A percentile compares a stretch with the other conserved stretches of the same genome.
phyloP scores from a whole-genome alignment of 2,329 filamentous ascomycete species.

The Colletotrichum liriopes region DNA sequence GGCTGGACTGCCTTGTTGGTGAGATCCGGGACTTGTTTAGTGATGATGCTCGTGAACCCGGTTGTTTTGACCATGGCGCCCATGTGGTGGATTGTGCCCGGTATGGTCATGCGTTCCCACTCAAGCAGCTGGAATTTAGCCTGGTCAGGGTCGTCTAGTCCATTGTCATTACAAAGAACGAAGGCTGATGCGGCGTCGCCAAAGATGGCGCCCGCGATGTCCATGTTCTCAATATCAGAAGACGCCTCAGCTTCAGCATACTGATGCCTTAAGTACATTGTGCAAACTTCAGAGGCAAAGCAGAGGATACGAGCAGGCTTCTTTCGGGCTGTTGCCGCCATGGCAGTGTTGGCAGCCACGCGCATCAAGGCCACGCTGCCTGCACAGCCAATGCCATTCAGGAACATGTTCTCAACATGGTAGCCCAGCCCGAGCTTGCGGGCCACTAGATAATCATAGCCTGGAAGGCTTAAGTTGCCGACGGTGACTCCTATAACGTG shows the following conservation, averaged over 20 bases:
- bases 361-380: constrained; percentile 53
- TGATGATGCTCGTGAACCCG: constrained; percentile 28
- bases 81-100: constrained; percentile 27
- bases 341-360: constrained; percentile 45
- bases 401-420: constrained; percentile 52
- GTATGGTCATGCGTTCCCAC: constrained; percentile 23
- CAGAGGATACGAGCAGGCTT: constrained; percentile 46
- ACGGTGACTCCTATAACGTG: constrained; percentile 56
- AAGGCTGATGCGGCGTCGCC: constrained; percentile 47
- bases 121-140: constrained; percentile 26
- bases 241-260: constrained; percentile 45
- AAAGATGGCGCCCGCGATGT: constrained; percentile 47
- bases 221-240: constrained; percentile 41
- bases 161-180: constrained; percentile 46
- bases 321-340: constrained; percentile 41
- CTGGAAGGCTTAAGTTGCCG: constrained; percentile 55
- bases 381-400: constrained; percentile 57
- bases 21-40: constrained; percentile 25
- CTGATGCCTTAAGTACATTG: constrained; percentile 39
- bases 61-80: constrained; percentile 30
- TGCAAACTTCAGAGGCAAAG: constrained; percentile 48
- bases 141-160: constrained; percentile 10
- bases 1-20: constrained; percentile 14
- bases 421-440: constrained; percentile 49
- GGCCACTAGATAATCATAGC: constrained; percentile 55